Percentiles rank a stretch among this genome's conserved stretches.
These are phyloP conservation scores for Gossypium davidsonii DNA, from an alignment of 441 rosid genomes.

Conservation along the genomic window DNA sequence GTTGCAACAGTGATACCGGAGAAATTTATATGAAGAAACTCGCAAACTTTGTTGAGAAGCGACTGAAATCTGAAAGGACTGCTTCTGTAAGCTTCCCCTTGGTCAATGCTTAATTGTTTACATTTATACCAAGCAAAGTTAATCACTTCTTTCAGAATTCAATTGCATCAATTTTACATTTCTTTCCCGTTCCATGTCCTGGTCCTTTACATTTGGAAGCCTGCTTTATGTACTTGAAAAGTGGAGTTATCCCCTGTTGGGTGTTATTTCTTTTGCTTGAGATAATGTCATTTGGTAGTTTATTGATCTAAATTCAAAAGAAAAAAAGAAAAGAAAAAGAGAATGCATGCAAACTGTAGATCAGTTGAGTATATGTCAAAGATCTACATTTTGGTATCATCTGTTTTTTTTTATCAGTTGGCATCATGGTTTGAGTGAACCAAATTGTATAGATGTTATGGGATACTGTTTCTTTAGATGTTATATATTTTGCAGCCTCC, in stretches of 20 bases:
- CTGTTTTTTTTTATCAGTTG: no score
- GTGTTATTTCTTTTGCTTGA: conserved; percentile 8
- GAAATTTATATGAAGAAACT: conserved; percentile 88
- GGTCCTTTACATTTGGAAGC: neutral
- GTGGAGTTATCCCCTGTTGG: neutral
- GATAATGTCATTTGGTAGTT: neutral
- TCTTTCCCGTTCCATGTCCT: neutral
- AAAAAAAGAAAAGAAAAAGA: neutral
- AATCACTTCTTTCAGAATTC: neutral
- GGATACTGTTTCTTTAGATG: neutral
- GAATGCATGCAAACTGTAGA: neutral
- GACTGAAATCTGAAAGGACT: conserved; percentile 89
- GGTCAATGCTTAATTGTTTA: neutral
- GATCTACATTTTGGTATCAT: neutral
- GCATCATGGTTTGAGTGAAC: neutral
- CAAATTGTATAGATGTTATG: neutral
- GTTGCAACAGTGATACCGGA: conserved; percentile 64
- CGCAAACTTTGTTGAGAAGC: conserved; percentile 81
- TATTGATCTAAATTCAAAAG: neutral
- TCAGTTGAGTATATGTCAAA: neutral
- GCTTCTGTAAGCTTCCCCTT: conserved; percentile 72
- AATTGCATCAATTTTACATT: neutral
- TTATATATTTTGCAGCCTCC: neutral
- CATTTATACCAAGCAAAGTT: neutral
- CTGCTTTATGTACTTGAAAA: neutral